Percentiles rank a stretch among this genome's conserved stretches.
Evolutionary conservation across 2,329 filamentous ascomycete genomes (phyloP).

Genomic region (Cordyceps tenuipes): DNA sequence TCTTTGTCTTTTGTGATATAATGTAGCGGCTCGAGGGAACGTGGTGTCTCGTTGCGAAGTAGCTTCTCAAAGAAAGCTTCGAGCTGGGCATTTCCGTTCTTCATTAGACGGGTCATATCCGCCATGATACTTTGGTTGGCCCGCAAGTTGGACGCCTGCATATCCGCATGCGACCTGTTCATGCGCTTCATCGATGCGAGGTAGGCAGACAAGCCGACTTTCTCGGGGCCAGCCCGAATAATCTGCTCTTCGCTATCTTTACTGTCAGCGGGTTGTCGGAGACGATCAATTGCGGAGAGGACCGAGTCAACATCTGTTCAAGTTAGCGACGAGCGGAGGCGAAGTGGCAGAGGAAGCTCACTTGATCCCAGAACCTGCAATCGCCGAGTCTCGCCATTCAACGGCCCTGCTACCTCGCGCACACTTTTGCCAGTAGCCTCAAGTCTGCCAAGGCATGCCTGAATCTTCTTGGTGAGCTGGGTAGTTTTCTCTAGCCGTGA

Average conservation of each 20-base stretch:
- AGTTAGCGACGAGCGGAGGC: constrained; percentile 10
- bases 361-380: constrained; percentile 81
- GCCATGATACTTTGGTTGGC: constrained; percentile 84
- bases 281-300: constrained; percentile 75
- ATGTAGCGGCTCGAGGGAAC: constrained; percentile 78
- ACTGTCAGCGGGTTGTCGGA: constrained; percentile 86
- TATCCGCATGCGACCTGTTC: constrained; percentile 72
- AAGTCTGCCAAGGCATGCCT: constrained; percentile 73
- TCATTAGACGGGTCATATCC: constrained; percentile 70
- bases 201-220: constrained; percentile 74
- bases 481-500: constrained; percentile 83
- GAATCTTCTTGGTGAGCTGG: constrained; percentile 89
- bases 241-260: constrained; percentile 88
- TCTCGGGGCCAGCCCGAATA: constrained; percentile 78
- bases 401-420: constrained; percentile 81
- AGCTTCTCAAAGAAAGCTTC: constrained; percentile 77
- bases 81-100: constrained; percentile 71
- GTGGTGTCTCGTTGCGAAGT: constrained; percentile 65
- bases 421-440: constrained; percentile 86
- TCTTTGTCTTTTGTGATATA: constrained; percentile 83
- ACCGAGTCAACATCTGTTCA: constrained; percentile 72
- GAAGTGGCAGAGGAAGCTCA: constrained; percentile 28
- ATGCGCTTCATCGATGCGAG: constrained; percentile 84
- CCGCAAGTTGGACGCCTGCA: constrained; percentile 83
- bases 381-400: constrained; percentile 85